Conservation (phyloP, 1,284 basidiomycete species). For the Irpex lacteus region DNA sequence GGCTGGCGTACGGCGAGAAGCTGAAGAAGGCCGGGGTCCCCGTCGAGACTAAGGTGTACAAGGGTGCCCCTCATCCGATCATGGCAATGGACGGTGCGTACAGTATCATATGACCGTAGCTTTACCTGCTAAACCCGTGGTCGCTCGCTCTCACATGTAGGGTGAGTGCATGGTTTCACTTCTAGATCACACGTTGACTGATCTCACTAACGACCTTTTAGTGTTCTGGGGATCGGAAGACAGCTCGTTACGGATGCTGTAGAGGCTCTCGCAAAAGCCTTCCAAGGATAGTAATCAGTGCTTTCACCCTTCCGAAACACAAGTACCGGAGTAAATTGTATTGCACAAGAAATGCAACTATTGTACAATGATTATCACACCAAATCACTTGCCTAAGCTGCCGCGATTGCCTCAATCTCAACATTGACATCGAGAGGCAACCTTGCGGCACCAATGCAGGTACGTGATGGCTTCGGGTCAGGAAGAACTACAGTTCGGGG, state of each 20-base stretch:
- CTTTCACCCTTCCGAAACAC: not conserved
- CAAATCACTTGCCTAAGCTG: constrained; percentile 23
- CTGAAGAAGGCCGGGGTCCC: constrained; percentile 51
- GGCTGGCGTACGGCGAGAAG: constrained; percentile 61
- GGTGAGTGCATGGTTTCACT: constrained; percentile 15
- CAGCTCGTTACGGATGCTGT: constrained; percentile 56
- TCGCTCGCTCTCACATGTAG: constrained; percentile 16
- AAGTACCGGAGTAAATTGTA: constrained; percentile 1
- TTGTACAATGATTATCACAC: not conserved
- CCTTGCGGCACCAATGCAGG: constrained; percentile 76
- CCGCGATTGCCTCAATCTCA: constrained; percentile 75
- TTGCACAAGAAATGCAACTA: not conserved
- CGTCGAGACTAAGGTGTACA: constrained; percentile 55
- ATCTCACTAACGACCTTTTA: constrained; percentile 19
- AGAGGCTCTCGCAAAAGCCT: constrained; percentile 42
- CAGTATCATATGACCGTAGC: not conserved
- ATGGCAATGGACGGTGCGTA: constrained; percentile 61
- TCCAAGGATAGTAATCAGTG: constrained; percentile 25
- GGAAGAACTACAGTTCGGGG: constrained; percentile 40
- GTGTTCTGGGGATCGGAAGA: constrained; percentile 48
- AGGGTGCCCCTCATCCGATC: constrained; percentile 63
- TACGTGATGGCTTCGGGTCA: constrained; percentile 72
- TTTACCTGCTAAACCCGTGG: not conserved
- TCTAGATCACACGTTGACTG: constrained; percentile 3
- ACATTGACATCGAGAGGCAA: constrained; percentile 76